Evolutionary conservation across 176 grass and related monocot genomes (phyloP).

Genomic region (Melocanna baccifera): DNA sequence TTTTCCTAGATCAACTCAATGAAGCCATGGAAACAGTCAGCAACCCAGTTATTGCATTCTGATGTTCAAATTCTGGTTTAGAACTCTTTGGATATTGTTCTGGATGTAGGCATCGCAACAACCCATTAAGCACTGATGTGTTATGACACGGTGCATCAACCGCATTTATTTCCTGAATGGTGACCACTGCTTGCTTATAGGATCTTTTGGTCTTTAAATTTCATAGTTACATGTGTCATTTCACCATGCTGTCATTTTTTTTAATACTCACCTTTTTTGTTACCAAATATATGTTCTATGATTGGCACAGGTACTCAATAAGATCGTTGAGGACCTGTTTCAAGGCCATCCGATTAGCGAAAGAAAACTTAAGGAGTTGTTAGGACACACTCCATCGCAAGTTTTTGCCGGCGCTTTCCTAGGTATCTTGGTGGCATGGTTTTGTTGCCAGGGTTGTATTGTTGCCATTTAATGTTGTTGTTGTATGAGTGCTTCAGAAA

Average conservation of each 20-base stretch:
- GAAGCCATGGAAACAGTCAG: background rate
- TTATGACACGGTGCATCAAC: background rate
- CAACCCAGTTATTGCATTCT: background rate
- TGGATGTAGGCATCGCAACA: background rate
- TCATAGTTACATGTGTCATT: background rate
- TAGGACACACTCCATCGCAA: slow-evolving; percentile 92
- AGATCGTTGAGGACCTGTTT: slow-evolving; percentile 94
- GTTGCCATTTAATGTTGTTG: slow-evolving; percentile 35
- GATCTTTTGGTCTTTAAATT: background rate
- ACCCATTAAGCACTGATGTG: background rate
- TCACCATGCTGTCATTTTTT: background rate
- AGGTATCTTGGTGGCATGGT: slow-evolving; percentile 75
- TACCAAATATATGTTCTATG: background rate
- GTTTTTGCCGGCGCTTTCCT: slow-evolving; percentile 86
- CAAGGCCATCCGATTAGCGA: slow-evolving; percentile 93
- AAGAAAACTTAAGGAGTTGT: slow-evolving; percentile 91
- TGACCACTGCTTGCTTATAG: background rate
- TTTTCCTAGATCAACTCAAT: background rate
- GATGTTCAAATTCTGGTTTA: background rate
- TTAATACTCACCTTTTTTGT: background rate
- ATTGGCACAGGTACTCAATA: slow-evolving; percentile 82
- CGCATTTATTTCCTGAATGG: background rate
- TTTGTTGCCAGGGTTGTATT: slow-evolving; percentile 82
- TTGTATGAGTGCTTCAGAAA: slow-evolving; percentile 22
- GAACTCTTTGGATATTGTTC: background rate